phyloP scores from a whole-genome alignment of 2,329 filamentous ascomycete species.

The Cladophialophora yegresii region DNA sequence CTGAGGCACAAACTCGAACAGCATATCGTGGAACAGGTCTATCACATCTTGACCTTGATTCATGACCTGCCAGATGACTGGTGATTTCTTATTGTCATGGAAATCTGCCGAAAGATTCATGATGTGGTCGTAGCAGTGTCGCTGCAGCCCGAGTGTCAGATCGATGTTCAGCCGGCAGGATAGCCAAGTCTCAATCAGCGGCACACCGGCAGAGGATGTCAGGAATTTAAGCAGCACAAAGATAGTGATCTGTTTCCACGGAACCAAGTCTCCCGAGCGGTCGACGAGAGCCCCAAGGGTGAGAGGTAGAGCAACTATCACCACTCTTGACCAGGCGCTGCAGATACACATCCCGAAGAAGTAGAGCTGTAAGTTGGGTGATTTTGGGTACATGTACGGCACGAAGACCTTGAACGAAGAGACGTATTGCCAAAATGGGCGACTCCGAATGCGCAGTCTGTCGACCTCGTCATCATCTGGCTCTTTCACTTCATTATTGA shows the following conservation, averaged over 20 bases:
- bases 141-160: conserved; percentile 60
- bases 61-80: conserved; percentile 66
- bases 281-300: conserved; percentile 80
- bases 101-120: conserved; percentile 72
- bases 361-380: conserved; percentile 66
- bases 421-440: conserved; percentile 63
- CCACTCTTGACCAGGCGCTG: conserved; percentile 67
- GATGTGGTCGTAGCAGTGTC: conserved; percentile 66
- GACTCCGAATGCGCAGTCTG: conserved; percentile 24
- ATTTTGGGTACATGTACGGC: conserved; percentile 75
- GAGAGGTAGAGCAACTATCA: conserved; percentile 77
- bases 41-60: conserved; percentile 63
- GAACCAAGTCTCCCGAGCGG: conserved; percentile 58
- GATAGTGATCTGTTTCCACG: conserved; percentile 57
- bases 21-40: conserved; percentile 59
- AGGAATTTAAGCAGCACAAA: conserved; percentile 56
- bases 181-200: conserved; percentile 54
- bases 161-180: conserved; percentile 60
- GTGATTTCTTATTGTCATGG: conserved; percentile 65
- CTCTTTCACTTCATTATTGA: conserved; percentile 58
- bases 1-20: conserved; percentile 64
- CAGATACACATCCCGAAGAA: conserved; percentile 67
- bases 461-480: conserved; percentile 59
- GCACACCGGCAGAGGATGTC: conserved; percentile 55
- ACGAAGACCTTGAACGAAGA: conserved; percentile 75